Evolutionary conservation across 352 stramenopile species (phyloP).

Genomic region (Phytophthora syringae): DNA sequence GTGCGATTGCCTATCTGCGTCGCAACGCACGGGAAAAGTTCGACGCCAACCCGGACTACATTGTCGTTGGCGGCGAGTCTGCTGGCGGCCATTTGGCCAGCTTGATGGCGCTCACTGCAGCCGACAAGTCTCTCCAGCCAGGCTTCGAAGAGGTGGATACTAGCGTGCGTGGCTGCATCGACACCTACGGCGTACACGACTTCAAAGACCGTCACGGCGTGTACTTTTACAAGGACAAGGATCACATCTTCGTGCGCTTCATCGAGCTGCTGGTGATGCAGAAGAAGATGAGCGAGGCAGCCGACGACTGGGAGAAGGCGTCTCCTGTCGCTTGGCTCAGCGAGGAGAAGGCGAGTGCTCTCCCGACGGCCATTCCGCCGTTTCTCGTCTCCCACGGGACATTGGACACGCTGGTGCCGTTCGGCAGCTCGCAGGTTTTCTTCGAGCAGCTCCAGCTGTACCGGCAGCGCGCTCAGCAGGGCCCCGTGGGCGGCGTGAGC

Average conservation of each 20-base stretch:
- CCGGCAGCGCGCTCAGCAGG: conserved; percentile 33
- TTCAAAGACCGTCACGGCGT: conserved; percentile 73
- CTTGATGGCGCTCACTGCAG: conserved; percentile 67
- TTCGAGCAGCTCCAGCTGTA: conserved; percentile 61
- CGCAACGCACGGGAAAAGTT: conserved; percentile 49
- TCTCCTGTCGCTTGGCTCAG: conserved; percentile 67
- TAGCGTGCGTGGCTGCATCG: conserved; percentile 73
- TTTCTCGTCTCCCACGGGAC: conserved; percentile 78
- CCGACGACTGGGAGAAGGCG: conserved; percentile 58
- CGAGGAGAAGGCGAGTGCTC: conserved; percentile 35
- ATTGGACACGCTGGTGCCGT: conserved; percentile 74
- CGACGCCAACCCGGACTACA: conserved; percentile 65
- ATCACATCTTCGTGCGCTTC: conserved; percentile 65
- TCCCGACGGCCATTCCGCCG: conserved; percentile 55
- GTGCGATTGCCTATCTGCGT: conserved; percentile 72
- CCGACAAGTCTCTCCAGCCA: conserved; percentile 71
- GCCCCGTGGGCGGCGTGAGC: conserved; percentile 30
- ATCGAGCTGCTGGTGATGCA: conserved; percentile 79
- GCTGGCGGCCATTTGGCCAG: conserved; percentile 74
- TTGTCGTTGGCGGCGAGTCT: conserved; percentile 75
- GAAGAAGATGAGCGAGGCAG: conserved; percentile 53
- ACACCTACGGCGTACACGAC: conserved; percentile 81
- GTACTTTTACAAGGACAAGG: conserved; percentile 66
- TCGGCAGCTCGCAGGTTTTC: conserved; percentile 75
- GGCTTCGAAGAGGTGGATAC: conserved; percentile 83